Evolutionary conservation across 148 eudicot genomes (phyloP).

Genomic region (Diospyros kaki): DNA sequence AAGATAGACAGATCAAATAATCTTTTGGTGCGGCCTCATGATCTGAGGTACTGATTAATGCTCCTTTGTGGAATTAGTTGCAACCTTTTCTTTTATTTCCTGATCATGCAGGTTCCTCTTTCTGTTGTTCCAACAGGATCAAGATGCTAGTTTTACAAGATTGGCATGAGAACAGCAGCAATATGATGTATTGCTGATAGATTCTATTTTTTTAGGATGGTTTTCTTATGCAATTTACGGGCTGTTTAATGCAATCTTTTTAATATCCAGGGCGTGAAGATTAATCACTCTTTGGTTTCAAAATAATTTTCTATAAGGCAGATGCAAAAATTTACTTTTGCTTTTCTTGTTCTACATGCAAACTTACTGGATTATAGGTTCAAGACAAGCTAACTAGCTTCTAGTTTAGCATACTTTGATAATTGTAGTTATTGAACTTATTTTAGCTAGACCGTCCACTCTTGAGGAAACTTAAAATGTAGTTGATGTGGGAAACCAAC

Average conservation of each 20-base stretch:
- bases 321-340: not conserved
- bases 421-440: not conserved
- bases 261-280: not conserved
- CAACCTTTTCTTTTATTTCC: constrained; percentile 11
- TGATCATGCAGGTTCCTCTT: constrained; percentile 25
- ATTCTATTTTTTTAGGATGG: not conserved
- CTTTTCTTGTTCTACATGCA: not conserved
- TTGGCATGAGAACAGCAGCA: constrained; percentile 27
- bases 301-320: not conserved
- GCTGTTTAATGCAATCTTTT: no score
- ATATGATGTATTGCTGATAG: constrained; percentile 5
- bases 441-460: not conserved
- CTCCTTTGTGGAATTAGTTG: not conserved
- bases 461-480: not conserved
- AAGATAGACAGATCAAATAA: constrained; percentile 25
- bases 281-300: not conserved
- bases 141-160: constrained; percentile 27
- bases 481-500: not conserved
- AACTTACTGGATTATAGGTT: not conserved
- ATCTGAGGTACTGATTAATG: constrained; percentile 19
- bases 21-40: constrained; percentile 72
- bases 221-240: no score
- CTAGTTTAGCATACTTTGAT: not conserved
- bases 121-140: constrained; percentile 35
- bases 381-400: not conserved